Conservation (phyloP, 1,139 yeast species). For the Scheffersomyces stambukii region DNA sequence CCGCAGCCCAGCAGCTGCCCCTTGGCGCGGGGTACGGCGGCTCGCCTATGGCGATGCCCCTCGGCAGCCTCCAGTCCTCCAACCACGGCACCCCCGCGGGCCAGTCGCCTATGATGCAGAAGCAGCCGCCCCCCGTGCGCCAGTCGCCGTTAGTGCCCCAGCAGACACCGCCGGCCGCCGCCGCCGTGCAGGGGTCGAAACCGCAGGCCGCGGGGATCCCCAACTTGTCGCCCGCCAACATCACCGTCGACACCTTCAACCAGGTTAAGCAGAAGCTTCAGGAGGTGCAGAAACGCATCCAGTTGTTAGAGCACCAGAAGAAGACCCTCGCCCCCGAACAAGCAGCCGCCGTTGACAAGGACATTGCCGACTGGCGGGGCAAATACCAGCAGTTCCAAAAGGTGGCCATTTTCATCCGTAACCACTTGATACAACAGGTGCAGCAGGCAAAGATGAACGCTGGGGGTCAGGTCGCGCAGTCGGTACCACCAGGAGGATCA, state of each 20-base stretch:
- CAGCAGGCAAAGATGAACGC: too few species aligned
- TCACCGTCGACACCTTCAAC: constrained; percentile 39
- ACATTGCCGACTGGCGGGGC: constrained; percentile 31
- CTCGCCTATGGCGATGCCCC: constrained; percentile 8
- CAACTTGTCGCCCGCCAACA: constrained; percentile 24
- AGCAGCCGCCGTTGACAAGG: constrained; percentile 30
- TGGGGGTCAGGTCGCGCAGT: too few species aligned
- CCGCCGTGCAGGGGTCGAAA: constrained; percentile 8
- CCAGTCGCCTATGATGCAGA: constrained; percentile 9
- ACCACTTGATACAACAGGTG: constrained; percentile 25
- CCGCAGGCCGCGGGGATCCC: too few species aligned
- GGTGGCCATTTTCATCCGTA: constrained; percentile 37
- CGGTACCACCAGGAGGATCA: too few species aligned
- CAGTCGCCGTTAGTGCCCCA: constrained; percentile 2
- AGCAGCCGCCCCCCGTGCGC: constrained; percentile 9
- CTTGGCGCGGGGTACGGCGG: too few species aligned
- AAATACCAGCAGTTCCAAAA: constrained; percentile 38
- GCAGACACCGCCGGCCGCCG: constrained; percentile 3
- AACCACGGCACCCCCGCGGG: constrained; percentile 6
- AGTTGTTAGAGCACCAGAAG: constrained; percentile 25
- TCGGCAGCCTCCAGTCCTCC: constrained; percentile 9
- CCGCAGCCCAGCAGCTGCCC: too few species aligned
- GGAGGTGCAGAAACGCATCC: constrained; percentile 43
- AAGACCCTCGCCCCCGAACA: constrained; percentile 23
- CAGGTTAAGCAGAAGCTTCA: constrained; percentile 35